Evolutionary conservation across 768 basidiomycete genomes (phyloP).

Genomic region (Boletus sensibilis): DNA sequence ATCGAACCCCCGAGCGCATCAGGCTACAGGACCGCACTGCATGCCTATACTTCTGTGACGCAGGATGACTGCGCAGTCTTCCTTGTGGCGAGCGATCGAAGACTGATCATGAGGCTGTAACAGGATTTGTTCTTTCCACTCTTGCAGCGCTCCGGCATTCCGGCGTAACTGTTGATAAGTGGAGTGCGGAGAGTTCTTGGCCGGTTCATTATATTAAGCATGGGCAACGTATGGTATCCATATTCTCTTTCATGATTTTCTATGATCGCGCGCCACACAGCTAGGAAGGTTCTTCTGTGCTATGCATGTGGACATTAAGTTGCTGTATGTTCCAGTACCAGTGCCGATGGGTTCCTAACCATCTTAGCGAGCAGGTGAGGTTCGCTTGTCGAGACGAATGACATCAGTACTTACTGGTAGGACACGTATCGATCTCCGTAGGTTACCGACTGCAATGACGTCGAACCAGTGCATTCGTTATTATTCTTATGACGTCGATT

Average conservation of each 20-base stretch:
- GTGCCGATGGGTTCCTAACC: neutral
- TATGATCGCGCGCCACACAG: conserved; percentile 1
- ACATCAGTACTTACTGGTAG: neutral
- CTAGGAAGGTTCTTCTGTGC: neutral
- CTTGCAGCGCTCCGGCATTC: neutral
- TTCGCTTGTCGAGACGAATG: neutral
- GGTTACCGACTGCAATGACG: neutral
- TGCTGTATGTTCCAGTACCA: neutral
- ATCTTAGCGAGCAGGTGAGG: neutral
- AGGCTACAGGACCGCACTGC: neutral
- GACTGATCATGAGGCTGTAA: neutral
- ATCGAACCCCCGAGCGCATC: neutral
- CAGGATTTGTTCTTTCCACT: neutral
- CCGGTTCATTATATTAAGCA: neutral
- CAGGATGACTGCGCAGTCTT: neutral
- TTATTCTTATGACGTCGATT: neutral
- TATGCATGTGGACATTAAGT: neutral
- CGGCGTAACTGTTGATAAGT: neutral
- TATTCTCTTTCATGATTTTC: conserved; percentile 10
- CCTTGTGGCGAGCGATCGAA: conserved; percentile 2
- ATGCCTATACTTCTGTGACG: conserved; percentile 4
- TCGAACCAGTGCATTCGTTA: neutral
- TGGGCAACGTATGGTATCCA: neutral
- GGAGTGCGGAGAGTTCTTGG: neutral
- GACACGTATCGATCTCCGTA: neutral